Evolutionary conservation across 768 basidiomycete species (phyloP).

Genomic region (Russula olivacea): DNA sequence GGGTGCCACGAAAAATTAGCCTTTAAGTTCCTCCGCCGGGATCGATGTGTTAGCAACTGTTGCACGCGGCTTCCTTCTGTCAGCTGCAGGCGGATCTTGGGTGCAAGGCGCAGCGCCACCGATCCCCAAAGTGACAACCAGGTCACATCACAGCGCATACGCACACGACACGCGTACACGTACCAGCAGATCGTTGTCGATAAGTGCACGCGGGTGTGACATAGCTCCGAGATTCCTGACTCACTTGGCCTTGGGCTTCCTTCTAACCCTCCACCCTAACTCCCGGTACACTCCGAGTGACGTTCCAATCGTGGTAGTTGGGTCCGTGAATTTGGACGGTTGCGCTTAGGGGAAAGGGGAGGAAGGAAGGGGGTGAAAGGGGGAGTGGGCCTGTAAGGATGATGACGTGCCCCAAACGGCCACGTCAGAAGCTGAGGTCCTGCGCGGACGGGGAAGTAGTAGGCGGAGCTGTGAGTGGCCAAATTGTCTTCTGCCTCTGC

Average conservation of each 20-base stretch:
- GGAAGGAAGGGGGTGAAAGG: background rate
- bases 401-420: constrained; percentile 17
- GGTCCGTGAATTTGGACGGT: background rate
- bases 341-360: background rate
- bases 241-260: background rate
- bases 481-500: constrained; percentile 11
- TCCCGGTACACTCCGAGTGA: constrained; percentile 10
- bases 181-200: constrained; percentile 20
- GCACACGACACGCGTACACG: constrained; percentile 12
- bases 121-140: constrained; percentile 11
- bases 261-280: constrained; percentile 8
- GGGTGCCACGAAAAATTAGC: constrained; percentile 10
- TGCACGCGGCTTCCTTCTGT: constrained; percentile 6
- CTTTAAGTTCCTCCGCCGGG: constrained; percentile 8
- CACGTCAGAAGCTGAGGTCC: constrained; percentile 24
- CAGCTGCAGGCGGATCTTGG: constrained; percentile 18
- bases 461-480: constrained; percentile 11
- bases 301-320: constrained; percentile 16
- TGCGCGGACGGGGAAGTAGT: constrained; percentile 14
- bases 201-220: constrained; percentile 17
- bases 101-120: constrained; percentile 19
- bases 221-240: constrained; percentile 9
- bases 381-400: background rate
- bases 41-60: background rate
- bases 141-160: constrained; percentile 6